These are phyloP conservation scores for Pseudogymnoascus sp. DNA, from an alignment of 2,329 filamentous ascomycete species.

Conservation along the genomic window DNA sequence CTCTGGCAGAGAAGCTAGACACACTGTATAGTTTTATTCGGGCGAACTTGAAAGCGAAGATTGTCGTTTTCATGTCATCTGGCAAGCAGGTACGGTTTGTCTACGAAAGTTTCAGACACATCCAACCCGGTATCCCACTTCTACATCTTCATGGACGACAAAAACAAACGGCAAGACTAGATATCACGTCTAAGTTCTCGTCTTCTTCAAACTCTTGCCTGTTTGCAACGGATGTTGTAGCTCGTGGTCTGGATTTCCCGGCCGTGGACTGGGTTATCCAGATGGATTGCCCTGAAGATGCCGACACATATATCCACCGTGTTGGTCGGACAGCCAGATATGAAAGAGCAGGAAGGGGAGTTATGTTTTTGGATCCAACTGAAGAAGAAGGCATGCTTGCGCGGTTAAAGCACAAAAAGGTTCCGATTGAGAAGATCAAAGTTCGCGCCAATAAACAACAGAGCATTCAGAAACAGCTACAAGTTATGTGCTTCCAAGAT, in stretches of 20 bases:
- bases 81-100: constrained; percentile 96
- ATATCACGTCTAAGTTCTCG: constrained; percentile 79
- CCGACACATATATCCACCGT: constrained; percentile 94
- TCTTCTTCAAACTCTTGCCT: constrained; percentile 75
- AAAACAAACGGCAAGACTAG: constrained; percentile 79
- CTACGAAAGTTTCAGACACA: constrained; percentile 84
- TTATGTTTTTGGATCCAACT: constrained; percentile 84
- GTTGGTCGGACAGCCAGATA: constrained; percentile 93
- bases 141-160: constrained; percentile 91
- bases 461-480: constrained; percentile 74
- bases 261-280: constrained; percentile 99
- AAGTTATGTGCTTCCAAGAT: constrained; percentile 94
- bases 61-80: constrained; percentile 89
- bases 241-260: constrained; percentile 89
- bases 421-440: constrained; percentile 79
- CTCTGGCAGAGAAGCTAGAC: constrained; percentile 81
- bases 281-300: constrained; percentile 91
- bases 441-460: constrained; percentile 84
- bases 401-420: constrained; percentile 78
- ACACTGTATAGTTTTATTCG: constrained; percentile 90
- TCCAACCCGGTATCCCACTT: constrained; percentile 89
- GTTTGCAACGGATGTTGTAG: constrained; percentile 92
- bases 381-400: constrained; percentile 90
- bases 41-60: constrained; percentile 84
- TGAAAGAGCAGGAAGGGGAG: constrained; percentile 76